Conservation (phyloP, 2,329 filamentous ascomycete genomes). For the Aspergillus sp. region DNA sequence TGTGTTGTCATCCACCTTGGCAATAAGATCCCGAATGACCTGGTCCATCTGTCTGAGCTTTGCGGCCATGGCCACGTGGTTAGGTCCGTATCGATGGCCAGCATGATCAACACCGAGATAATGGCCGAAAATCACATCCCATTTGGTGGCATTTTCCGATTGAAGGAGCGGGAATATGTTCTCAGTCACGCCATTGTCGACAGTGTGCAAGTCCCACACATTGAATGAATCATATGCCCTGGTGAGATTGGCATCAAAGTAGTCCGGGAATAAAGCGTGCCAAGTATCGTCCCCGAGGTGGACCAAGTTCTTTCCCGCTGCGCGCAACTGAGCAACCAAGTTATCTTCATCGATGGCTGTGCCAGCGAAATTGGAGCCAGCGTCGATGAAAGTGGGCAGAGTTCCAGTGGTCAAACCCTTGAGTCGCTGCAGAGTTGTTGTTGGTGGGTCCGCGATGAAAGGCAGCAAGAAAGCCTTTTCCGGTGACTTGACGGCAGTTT, state of each 20-base stretch:
- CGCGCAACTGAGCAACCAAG: slow-evolving; percentile 59
- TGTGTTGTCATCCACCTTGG: slow-evolving; percentile 74
- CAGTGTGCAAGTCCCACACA: slow-evolving; percentile 94
- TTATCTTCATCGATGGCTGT: slow-evolving; percentile 95
- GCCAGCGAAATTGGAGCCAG: slow-evolving; percentile 91
- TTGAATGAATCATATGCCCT: slow-evolving; percentile 94
- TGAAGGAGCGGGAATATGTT: slow-evolving; percentile 76
- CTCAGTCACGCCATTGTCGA: slow-evolving; percentile 90
- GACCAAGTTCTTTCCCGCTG: slow-evolving; percentile 70
- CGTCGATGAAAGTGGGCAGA: slow-evolving; percentile 87
- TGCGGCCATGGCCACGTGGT: slow-evolving; percentile 84
- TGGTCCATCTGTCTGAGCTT: slow-evolving; percentile 90
- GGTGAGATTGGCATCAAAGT: slow-evolving; percentile 84
- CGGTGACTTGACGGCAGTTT: slow-evolving; percentile 69
- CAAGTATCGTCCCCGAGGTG: slow-evolving; percentile 98
- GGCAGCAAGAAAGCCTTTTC: slow-evolving; percentile 83
- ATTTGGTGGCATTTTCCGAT: slow-evolving; percentile 60
- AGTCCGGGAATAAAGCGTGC: slow-evolving; percentile 87
- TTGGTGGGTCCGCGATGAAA: slow-evolving; percentile 96
- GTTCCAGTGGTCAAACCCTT: slow-evolving; percentile 96
- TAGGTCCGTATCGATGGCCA: slow-evolving; percentile 89
- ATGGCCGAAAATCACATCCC: slow-evolving; percentile 95
- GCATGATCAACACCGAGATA: slow-evolving; percentile 95
- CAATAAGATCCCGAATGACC: slow-evolving; percentile 68
- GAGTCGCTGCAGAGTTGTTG: slow-evolving; percentile 82